Percentiles rank a stretch among this genome's conserved stretches.
These are phyloP conservation scores for Saccharomycodes ludwigii DNA, from an alignment of 805 yeast species.

Conservation along the genomic window DNA sequence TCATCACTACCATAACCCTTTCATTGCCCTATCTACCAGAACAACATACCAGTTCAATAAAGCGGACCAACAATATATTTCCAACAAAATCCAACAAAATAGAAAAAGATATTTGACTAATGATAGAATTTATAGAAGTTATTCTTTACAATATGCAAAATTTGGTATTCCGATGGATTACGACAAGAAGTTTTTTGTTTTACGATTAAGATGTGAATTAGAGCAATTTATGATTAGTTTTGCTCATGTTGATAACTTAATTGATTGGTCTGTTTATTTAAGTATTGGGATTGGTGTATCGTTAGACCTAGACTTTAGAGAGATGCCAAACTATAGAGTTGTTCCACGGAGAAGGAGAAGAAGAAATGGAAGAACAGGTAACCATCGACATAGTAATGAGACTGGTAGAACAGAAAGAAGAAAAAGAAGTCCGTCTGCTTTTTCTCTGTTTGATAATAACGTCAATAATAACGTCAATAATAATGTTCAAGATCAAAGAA, in stretches of 20 bases:
- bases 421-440: not conserved
- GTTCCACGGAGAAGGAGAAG: conserved; percentile 39
- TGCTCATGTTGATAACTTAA: conserved; percentile 47
- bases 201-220: conserved; percentile 69
- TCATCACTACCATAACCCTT: conserved; percentile 5
- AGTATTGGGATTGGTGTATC: conserved; percentile 70
- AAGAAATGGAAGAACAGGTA: conserved; percentile 9
- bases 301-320: conserved; percentile 60
- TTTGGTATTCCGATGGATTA: conserved; percentile 83
- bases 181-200: conserved; percentile 50
- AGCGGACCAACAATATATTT: too few species aligned
- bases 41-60: too few species aligned
- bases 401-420: too few species aligned
- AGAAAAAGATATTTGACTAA: conserved; percentile 19
- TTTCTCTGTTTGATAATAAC: too few species aligned
- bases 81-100: conserved; percentile 11
- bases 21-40: conserved; percentile 11
- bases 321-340: conserved; percentile 63
- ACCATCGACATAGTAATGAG: too few species aligned
- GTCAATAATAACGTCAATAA: too few species aligned
- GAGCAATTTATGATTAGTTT: conserved; percentile 71
- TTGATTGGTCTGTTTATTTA: conserved; percentile 67
- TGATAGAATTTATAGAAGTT: conserved; percentile 41
- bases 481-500: too few species aligned
- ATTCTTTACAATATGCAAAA: conserved; percentile 72